phyloP scores from a whole-genome alignment of 768 basidiomycete species.

The Thelephora ganbajun region DNA sequence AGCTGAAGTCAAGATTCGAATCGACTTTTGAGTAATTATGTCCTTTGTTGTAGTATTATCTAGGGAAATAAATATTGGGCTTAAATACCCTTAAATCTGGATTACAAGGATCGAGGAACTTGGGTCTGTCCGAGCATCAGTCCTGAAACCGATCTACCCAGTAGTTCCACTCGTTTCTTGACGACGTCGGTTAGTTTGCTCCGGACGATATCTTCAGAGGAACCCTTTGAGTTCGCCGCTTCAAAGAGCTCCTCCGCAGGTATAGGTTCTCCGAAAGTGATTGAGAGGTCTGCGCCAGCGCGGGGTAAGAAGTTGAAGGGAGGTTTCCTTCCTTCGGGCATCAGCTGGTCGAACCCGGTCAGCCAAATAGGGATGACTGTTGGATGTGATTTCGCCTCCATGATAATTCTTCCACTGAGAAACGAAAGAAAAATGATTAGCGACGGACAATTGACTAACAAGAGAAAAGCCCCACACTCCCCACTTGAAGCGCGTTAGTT shows the following conservation, averaged over 20 bases:
- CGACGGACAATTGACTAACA: not conserved
- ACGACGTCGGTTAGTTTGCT: not conserved
- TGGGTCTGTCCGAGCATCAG: not conserved
- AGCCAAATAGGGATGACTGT: conserved; percentile 90
- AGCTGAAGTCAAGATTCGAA: not conserved
- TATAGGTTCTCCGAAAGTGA: conserved; percentile 74
- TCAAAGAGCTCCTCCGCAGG: conserved; percentile 23
- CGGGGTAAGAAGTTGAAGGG: conserved; percentile 65
- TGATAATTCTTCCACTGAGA: conserved; percentile 69
- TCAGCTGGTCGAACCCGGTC: conserved; percentile 78
- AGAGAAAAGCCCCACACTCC: conserved; percentile 51
- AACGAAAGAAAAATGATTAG: not conserved
- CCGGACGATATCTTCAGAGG: not conserved
- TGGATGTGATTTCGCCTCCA: conserved; percentile 51
- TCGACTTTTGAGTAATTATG: not conserved
- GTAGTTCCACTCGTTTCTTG: not conserved
- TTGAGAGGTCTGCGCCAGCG: conserved; percentile 44
- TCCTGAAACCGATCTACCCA: not conserved
- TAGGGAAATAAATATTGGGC: too few species aligned
- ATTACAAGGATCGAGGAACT: too few species aligned
- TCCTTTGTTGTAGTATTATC: too few species aligned
- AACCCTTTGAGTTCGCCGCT: not conserved
- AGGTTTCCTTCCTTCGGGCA: conserved; percentile 74
- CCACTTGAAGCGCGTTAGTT: conserved; percentile 82
- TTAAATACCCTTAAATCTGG: too few species aligned